Percentiles rank a stretch among this genome's conserved stretches.
Evolutionary conservation across 2,329 filamentous ascomycete genomes (phyloP).

Genomic region (Knufia fluminis): DNA sequence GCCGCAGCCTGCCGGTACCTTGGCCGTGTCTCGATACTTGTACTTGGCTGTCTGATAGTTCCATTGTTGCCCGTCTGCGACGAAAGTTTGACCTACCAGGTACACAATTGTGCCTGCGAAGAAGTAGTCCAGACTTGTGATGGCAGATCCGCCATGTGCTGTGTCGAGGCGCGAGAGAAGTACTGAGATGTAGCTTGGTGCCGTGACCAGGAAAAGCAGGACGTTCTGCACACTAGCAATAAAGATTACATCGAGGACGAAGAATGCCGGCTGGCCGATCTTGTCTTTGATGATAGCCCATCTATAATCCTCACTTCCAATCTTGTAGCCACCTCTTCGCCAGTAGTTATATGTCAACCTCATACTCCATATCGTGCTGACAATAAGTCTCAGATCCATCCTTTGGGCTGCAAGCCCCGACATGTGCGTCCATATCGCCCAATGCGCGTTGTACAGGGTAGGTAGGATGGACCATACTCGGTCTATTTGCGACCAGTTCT

Average conservation of each 20-base stretch:
- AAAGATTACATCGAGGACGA: conserved; percentile 80
- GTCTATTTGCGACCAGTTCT: conserved; percentile 96
- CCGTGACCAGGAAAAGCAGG: conserved; percentile 67
- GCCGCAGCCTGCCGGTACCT: conserved; percentile 50
- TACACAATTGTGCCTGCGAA: conserved; percentile 48
- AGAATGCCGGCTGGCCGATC: conserved; percentile 59
- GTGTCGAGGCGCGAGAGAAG: conserved; percentile 57
- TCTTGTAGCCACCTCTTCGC: conserved; percentile 81
- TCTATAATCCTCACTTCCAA: conserved; percentile 90
- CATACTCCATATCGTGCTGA: conserved; percentile 72
- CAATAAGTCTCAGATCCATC: conserved; percentile 62
- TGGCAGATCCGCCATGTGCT: conserved; percentile 33
- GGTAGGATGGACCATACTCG: conserved; percentile 85
- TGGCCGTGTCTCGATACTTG: conserved; percentile 62
- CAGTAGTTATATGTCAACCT: conserved; percentile 95
- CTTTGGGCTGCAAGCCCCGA: conserved; percentile 60
- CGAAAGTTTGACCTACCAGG: conserved; percentile 58
- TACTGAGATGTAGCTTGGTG: conserved; percentile 76
- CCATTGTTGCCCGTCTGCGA: conserved; percentile 93
- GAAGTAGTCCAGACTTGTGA: conserved; percentile 48
- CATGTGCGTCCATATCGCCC: conserved; percentile 69
- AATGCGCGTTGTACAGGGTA: conserved; percentile 77
- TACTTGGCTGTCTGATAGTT: conserved; percentile 74
- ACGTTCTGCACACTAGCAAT: conserved; percentile 77
- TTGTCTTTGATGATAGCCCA: conserved; percentile 68